A percentile compares a stretch with the other conserved stretches of the same genome.
Conservation (phyloP, 2,329 filamentous ascomycete species). For the Apiospora arundinis region DNA sequence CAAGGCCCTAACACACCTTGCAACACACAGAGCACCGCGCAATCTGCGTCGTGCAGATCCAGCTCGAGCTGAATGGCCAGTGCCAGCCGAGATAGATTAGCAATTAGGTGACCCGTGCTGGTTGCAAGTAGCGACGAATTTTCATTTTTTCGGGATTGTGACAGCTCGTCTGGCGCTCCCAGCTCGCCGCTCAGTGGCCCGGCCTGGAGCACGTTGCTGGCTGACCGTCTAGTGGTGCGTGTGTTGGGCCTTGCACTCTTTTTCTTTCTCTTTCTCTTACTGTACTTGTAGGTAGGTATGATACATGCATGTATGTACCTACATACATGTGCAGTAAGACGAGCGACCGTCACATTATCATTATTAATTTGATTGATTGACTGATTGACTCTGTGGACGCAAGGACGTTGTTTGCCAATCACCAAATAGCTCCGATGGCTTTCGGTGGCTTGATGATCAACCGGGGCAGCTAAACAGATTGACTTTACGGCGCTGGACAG, state of each 20-base stretch:
- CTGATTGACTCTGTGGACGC: background rate
- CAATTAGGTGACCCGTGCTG: constrained; percentile 11
- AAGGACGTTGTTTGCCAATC: constrained; percentile 3
- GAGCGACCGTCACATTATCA: background rate
- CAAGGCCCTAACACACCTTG: constrained; percentile 15
- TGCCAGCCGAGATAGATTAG: constrained; percentile 9
- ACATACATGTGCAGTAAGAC: background rate
- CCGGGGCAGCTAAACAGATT: background rate
- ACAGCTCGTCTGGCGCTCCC: constrained; percentile 17
- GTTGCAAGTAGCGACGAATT: background rate
- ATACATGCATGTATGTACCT: background rate
- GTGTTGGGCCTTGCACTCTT: too few relatives aligned
- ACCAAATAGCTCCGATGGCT: background rate
- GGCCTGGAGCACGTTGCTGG: constrained; percentile 9
- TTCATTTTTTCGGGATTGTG: background rate
- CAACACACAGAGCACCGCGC: constrained; percentile 7
- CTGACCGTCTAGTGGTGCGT: background rate
- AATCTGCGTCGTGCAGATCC: constrained; percentile 13
- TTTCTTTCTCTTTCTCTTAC: too few relatives aligned
- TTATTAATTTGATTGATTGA: background rate
- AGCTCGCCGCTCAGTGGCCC: constrained; percentile 3
- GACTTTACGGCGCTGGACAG: background rate
- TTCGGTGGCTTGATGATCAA: background rate
- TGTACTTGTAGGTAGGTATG: too few relatives aligned
- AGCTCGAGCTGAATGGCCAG: constrained; percentile 12